A percentile compares a stretch with the other conserved stretches of the same genome.
phyloP scores from a whole-genome alignment of 176 grass and related monocot species.

The Aechmea fasciata region DNA sequence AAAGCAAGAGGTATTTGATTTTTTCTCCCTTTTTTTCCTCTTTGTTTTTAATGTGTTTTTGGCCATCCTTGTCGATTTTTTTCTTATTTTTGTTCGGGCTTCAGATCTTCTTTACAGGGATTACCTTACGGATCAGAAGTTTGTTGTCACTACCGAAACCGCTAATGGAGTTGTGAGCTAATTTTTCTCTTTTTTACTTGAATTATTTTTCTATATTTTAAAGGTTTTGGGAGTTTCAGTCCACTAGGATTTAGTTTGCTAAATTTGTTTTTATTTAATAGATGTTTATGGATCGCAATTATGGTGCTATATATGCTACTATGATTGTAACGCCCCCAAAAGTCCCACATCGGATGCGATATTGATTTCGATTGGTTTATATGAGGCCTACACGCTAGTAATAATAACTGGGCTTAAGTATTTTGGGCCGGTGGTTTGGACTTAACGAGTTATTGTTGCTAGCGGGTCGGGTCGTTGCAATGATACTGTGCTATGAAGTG shows the following conservation, averaged over 20 bases:
- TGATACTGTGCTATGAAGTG: too few species aligned
- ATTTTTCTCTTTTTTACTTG: background rate
- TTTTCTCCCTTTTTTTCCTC: background rate
- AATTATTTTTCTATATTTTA: background rate
- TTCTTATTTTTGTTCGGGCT: background rate
- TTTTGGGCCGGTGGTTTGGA: too few species aligned
- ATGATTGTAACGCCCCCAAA: too few species aligned
- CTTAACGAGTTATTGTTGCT: too few species aligned
- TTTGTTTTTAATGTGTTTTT: background rate
- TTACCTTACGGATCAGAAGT: background rate
- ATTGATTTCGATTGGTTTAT: too few species aligned
- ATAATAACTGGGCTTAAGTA: too few species aligned
- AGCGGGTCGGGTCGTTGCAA: too few species aligned
- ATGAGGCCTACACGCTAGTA: too few species aligned
- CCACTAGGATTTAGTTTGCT: background rate
- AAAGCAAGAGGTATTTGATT: constrained; percentile 22
- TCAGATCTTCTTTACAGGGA: background rate
- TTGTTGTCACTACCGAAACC: background rate
- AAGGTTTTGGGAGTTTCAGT: background rate
- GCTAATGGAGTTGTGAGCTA: background rate
- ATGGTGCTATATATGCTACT: too few species aligned
- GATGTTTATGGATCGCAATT: too few species aligned
- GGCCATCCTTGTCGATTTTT: background rate
- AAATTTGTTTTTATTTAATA: background rate
- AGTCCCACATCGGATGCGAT: too few species aligned